phyloP scores from a whole-genome alignment of 2,329 filamentous ascomycete species.

The Cladophialophora exuberans region DNA sequence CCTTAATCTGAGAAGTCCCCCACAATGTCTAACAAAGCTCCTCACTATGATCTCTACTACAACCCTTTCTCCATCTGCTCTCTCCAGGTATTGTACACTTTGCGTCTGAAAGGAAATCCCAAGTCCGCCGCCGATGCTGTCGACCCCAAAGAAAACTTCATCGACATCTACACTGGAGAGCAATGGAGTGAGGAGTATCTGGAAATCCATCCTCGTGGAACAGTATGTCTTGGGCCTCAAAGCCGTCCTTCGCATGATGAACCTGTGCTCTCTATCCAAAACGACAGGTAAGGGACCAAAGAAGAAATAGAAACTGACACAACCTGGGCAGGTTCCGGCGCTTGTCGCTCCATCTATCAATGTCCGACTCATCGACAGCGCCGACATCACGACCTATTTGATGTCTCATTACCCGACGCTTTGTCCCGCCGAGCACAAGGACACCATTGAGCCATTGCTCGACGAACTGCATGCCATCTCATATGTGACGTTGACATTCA shows the following conservation, averaged over 20 bases:
- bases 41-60: constrained; percentile 17
- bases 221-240: constrained; percentile 2
- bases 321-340: constrained; percentile 1
- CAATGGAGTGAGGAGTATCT: constrained; percentile 17
- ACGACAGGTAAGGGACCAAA: too few relatives aligned
- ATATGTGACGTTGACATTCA: constrained; percentile 20
- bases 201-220: constrained; percentile 14
- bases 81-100: constrained; percentile 14
- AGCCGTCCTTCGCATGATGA: background rate
- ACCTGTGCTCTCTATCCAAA: too few relatives aligned
- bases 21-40: too few relatives aligned
- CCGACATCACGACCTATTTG: constrained; percentile 13
- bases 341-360: background rate
- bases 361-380: constrained; percentile 15
- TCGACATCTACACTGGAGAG: constrained; percentile 19
- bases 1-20: too few relatives aligned
- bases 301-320: too few relatives aligned
- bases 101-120: constrained; percentile 9
- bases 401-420: constrained; percentile 12
- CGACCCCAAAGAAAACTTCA: constrained; percentile 5
- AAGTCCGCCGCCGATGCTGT: constrained; percentile 4
- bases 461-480: constrained; percentile 15
- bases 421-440: background rate
- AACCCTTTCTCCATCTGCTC: constrained; percentile 23
- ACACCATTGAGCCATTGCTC: constrained; percentile 11